A percentile compares a stretch with the other conserved stretches of the same genome.
Conservation (phyloP, 805 yeast species). For the Scheffersomyces spartinae region DNA sequence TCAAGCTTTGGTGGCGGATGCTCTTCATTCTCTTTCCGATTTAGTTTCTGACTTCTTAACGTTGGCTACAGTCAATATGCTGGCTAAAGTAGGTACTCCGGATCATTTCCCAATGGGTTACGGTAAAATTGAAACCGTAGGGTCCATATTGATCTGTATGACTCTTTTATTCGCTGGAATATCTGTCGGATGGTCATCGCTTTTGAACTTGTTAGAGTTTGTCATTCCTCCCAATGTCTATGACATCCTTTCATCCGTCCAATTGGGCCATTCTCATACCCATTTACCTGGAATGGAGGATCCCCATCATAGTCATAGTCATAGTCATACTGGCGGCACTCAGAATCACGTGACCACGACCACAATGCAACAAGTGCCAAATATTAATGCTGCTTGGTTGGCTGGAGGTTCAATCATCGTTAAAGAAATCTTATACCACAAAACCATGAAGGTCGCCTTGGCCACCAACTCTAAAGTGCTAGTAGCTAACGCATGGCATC, state of each 20-base stretch:
- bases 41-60: constrained; percentile 84
- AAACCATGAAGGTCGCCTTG: constrained; percentile 72
- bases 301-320: constrained; percentile 20
- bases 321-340: constrained; percentile 11
- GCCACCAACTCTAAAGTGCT: constrained; percentile 77
- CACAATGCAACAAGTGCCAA: constrained; percentile 15
- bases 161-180: constrained; percentile 79
- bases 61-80: constrained; percentile 73
- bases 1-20: constrained; percentile 88
- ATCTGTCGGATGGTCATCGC: constrained; percentile 81
- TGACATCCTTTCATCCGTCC: constrained; percentile 40
- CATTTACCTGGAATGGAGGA: constrained; percentile 22
- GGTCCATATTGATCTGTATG: constrained; percentile 79
- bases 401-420: constrained; percentile 81
- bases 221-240: constrained; percentile 49
- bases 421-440: constrained; percentile 80
- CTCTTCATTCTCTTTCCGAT: constrained; percentile 87
- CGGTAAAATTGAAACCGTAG: constrained; percentile 88
- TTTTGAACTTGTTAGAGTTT: constrained; percentile 57
- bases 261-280: constrained; percentile 40
- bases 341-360: constrained; percentile 27
- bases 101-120: constrained; percentile 73
- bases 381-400: constrained; percentile 92
- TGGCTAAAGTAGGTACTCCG: constrained; percentile 45
- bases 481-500: constrained; percentile 98